Percentiles rank a stretch among this genome's conserved stretches.
phyloP scores from a whole-genome alignment of 2,329 filamentous ascomycete genomes.

The Paecilomyces fulvus region DNA sequence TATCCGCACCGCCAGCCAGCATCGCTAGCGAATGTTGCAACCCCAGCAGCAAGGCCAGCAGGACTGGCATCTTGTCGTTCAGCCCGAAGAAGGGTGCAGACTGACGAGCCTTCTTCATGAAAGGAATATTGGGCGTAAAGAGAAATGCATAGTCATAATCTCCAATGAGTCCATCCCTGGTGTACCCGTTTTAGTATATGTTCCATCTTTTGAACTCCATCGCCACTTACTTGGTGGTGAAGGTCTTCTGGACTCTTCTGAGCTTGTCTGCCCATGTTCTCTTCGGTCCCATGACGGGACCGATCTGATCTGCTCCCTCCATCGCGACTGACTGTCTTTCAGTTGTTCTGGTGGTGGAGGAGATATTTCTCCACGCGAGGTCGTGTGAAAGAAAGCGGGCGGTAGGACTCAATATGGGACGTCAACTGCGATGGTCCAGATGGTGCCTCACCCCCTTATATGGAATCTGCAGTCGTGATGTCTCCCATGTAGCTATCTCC shows the following conservation, averaged over 20 bases:
- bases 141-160: conserved; percentile 86
- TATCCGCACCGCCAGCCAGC: conserved; percentile 42
- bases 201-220: not conserved
- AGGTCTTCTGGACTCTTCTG: conserved; percentile 25
- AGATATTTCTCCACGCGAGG: not conserved
- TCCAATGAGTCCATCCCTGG: conserved; percentile 66
- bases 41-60: conserved; percentile 58
- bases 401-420: not conserved
- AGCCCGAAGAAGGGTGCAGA: conserved; percentile 64
- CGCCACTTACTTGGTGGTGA: conserved; percentile 33
- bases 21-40: conserved; percentile 64
- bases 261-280: conserved; percentile 27
- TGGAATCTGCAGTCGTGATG: not conserved
- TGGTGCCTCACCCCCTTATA: not conserved
- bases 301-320: conserved; percentile 36
- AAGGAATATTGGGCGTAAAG: conserved; percentile 73
- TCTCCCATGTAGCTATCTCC: not conserved
- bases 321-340: conserved; percentile 10
- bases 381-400: not conserved
- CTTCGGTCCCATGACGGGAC: conserved; percentile 31
- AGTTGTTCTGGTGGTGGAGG: not conserved
- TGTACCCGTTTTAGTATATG: conserved; percentile 1
- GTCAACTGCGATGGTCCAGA: not conserved
- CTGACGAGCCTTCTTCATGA: conserved; percentile 56
- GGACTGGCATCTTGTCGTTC: conserved; percentile 58